Base-by-base conservation (phyloP, 805 yeast genomes). In the Candida railenensis region DNA sequence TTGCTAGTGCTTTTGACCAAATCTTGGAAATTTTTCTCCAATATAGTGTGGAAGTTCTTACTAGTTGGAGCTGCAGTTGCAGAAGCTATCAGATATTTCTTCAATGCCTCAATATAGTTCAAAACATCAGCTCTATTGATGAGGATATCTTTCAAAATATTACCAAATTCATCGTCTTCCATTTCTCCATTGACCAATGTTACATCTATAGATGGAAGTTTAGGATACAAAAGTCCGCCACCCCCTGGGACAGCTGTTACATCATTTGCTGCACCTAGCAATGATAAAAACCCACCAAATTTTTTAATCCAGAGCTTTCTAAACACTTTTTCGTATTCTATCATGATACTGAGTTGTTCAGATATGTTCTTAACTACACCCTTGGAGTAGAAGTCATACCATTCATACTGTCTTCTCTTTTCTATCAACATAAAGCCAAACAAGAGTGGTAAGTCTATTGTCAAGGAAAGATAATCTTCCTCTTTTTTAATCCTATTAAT, bases 351-450 rank as follows among this genome's bases (percentile, higher is more conserved):
- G 48, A 84, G 67, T 44, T 78, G 82, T 53, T 83, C 90, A 22
- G 81, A 71, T 0, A 82, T 63, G 43, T 72, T 74, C 28, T 59
- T 45, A 49, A 62, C 65, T 37, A 77, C 48, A n/a, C 74, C 68
- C 59, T 62, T 54, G n/a, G 71, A 61, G 48, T 58, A 58, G 58
- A 64, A 70, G 48, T 72, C 76, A 42, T 62, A 62, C 87, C 89
- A 84, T 52, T 78, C 79, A 40, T 68, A 65, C 53, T 85, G 78
- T 43, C 89, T 69, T 43, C 84, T 66, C 39, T 68, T 72, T 52
- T 87, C 91, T 40, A 86, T 73, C 2, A 85, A 50, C 61, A 81
- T 76, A n/a, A 85, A 67, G 1, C 94, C 94, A 59, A 86, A 85
- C 1, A 86, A 63, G 11, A 86, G 58, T 0, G 96, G 96, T 22